Base-by-base conservation (phyloP, 2,329 filamentous ascomycete genomes). In the Trichocomaceae sp. region DNA sequence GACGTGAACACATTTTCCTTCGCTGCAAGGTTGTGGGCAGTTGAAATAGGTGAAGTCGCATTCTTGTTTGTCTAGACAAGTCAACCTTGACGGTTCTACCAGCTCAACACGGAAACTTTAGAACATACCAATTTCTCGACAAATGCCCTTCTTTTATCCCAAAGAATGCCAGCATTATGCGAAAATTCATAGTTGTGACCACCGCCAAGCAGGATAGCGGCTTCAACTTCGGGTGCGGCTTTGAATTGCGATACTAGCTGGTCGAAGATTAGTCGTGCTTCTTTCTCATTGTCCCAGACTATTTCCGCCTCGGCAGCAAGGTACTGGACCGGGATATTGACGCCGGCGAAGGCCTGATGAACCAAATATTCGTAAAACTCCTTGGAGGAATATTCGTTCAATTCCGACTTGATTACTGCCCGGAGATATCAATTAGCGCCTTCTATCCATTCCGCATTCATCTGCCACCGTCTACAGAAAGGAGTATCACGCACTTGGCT, bases 1-100 rank as follows among this genome's bases (percentile, higher is more conserved):
- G 63, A 59, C 4, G 64, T 66, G 31, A 71, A 70, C 1, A 62
- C 58, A 1, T 41, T 22, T 6, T 22, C 47, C 19, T 37, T 45
- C 20, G 31, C 20, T 31, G 22, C 5, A 47, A 19, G 17, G 5
- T 29, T 9, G 37, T 19, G 15, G 12, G 44, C 23, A 15, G 8
- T 31, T 17, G 50, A 31, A 13, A 22, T 39, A 12, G 44, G 23
- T 10, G 45, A 31, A 5, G 50, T 17, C 9, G 45, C 6, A 47
- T 52, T 45, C 17, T 52, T 52, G 29, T 23, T 54, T 42, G 35
- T 55, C 52, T 55, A 41, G 17, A 49, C 13, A 22, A 13, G 20
- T 45, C 6, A 22, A 10, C 41, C 8, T 19, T 29, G 26, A 10
- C 52, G 5, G 23, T 15, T 20, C 12, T n/a, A 37, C 42, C 15